A percentile compares a stretch with the other conserved stretches of the same genome.
Conservation (phyloP, 768 basidiomycete species). For the Solioccasus polychromus region DNA sequence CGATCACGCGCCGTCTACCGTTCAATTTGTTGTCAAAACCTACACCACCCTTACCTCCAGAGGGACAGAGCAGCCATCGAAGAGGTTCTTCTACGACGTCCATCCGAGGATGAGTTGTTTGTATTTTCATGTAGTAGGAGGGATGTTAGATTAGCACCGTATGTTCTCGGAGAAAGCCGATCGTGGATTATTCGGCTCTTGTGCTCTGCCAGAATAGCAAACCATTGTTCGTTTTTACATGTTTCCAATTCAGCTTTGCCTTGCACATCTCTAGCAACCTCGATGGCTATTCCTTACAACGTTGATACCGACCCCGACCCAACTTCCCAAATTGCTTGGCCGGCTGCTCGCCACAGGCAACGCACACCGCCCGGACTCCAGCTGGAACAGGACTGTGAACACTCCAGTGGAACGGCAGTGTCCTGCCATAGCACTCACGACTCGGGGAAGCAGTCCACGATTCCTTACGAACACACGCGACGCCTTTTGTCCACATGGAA, state of each 20-base stretch:
- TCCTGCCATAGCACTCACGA: conserved; percentile 35
- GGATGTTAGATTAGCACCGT: conserved; percentile 26
- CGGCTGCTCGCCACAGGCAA: conserved; percentile 41
- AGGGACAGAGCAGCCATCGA: conserved; percentile 34
- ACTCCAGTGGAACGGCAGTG: conserved; percentile 17
- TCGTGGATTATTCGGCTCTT: neutral
- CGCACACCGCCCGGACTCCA: conserved; percentile 22
- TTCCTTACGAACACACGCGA: conserved; percentile 23
- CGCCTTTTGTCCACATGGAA: conserved; percentile 53
- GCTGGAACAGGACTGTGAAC: conserved; percentile 21
- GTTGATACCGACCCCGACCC: conserved; percentile 64
- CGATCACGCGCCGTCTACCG: conserved; percentile 53
- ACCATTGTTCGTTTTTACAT: conserved; percentile 13
- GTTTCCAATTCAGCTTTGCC: conserved; percentile 3
- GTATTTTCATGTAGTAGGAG: conserved; percentile 1
- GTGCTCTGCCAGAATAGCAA: neutral
- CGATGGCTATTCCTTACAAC: conserved; percentile 60
- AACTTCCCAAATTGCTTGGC: conserved; percentile 80
- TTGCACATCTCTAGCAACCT: conserved; percentile 2
- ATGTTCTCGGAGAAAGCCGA: conserved; percentile 26
- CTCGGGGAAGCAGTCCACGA: conserved; percentile 19
- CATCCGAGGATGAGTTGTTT: conserved; percentile 29
- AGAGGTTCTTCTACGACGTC: conserved; percentile 43
- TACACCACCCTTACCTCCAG: conserved; percentile 32
- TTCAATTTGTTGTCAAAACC: conserved; percentile 67